A percentile compares a stretch with the other conserved stretches of the same genome.
phyloP scores from a whole-genome alignment of 2,329 filamentous ascomycete species.

The Cladophialophora bantiana region DNA sequence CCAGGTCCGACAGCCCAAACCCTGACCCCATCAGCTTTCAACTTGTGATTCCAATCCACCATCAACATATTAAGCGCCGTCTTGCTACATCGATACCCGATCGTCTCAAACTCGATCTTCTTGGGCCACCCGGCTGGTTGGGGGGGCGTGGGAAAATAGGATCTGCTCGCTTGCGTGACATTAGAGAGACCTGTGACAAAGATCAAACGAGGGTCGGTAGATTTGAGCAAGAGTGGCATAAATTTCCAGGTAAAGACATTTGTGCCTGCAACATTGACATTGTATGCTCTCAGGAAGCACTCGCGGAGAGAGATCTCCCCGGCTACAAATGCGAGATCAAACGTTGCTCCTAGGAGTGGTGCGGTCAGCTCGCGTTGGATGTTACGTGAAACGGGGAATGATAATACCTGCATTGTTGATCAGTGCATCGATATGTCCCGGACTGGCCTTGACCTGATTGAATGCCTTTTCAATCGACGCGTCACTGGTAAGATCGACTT shows the following conservation, averaged over 20 bases:
- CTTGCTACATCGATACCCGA: conserved; percentile 51
- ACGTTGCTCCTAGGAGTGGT: conserved; percentile 34
- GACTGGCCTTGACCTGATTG: conserved; percentile 39
- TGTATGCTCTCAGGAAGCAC: conserved; percentile 48
- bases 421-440: conserved; percentile 45
- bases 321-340: conserved; percentile 44
- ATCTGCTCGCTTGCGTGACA: conserved; percentile 23
- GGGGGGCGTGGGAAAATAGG: conserved; percentile 39
- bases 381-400: background rate
- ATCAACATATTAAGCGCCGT: conserved; percentile 54
- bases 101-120: conserved; percentile 33
- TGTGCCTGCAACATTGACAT: conserved; percentile 38
- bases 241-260: conserved; percentile 36
- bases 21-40: conserved; percentile 56
- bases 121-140: conserved; percentile 55
- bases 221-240: conserved; percentile 46
- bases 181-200: conserved; percentile 47
- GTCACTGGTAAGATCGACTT: conserved; percentile 45
- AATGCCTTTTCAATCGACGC: conserved; percentile 44
- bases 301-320: conserved; percentile 48
- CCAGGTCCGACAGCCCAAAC: conserved; percentile 57
- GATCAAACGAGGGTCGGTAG: conserved; percentile 42
- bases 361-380: conserved; percentile 1
- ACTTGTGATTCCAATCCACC: conserved; percentile 44
- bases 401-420: conserved; percentile 45